Base-by-base conservation (phyloP, 495 filamentous ascomycete species). In the Lasiosphaeris hirsuta region DNA sequence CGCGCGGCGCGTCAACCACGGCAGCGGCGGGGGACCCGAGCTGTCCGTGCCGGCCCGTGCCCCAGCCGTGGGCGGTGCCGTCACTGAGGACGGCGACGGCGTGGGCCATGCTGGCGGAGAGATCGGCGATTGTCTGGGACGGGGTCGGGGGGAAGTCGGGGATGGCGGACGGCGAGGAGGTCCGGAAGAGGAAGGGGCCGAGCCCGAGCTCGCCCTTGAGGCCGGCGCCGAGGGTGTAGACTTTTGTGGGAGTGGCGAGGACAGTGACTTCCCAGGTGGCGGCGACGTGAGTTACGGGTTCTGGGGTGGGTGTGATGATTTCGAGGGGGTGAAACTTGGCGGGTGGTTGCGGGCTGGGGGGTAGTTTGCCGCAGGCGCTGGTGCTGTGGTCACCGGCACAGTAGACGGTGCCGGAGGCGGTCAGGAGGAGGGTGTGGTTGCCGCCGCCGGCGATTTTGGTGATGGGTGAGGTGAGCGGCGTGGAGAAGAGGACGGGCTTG, bases 1-100 rank as follows among this genome's bases (percentile, higher is more conserved):
- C 81, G 4, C 77, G 73, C 10, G 93, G 92, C 18, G 58, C 58
- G 69, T 73, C 79, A 7, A 86, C 70, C 33, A 84, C 73, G 0
- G 59, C 75, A 10, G 62, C 70, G 1, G 72, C 67, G 10, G 76
- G 62, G 14, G 36, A 43, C 4, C 90, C 91, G 0, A 97, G 69
- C 67, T 97, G 92, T 0, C 91, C 91, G 72, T 96, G 92, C 30
- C 91, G 78, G 6, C 85, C 84, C 58, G 77, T 86, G 1, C 94
- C 94, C 94, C 94, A 97, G 2, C 92, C 94, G 69, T 86, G 96
- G 1, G 87, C 86, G 1, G 86, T 77, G 2, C 91, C 92, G 67
- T 86, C 86, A 30, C 78, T 79, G 0, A 96, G 71, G 4, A 96
- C 81, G 4, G 78, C 84, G 14, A 92, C 83, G 0, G 84, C 81